Conservation (phyloP, 208 protist species). For the Leishmania mexicana region DNA sequence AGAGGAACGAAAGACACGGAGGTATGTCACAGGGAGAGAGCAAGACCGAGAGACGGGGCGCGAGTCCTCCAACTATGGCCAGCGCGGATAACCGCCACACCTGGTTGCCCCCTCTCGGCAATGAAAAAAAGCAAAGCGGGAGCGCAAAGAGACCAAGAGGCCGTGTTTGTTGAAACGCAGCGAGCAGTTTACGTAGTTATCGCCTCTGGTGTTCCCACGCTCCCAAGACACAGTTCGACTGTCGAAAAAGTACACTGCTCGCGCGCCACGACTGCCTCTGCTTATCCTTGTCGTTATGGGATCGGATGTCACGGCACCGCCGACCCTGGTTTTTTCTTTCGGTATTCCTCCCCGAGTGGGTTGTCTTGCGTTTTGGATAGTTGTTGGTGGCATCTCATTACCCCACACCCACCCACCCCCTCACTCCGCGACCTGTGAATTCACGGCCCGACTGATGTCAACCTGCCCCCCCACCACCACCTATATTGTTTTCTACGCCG, state of each 20-base stretch:
- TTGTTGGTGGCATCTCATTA: not conserved
- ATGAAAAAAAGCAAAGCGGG: not conserved
- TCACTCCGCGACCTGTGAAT: not conserved
- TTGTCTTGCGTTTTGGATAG: not conserved
- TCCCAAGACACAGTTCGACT: not conserved
- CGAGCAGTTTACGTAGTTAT: not conserved
- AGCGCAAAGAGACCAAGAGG: not conserved
- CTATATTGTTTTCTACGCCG: not conserved
- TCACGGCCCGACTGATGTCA: not conserved
- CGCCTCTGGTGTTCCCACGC: not conserved
- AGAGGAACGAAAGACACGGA: not conserved
- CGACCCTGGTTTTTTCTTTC: not conserved
- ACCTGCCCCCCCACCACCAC: too few relatives aligned
- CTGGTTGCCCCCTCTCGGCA: too few relatives aligned
- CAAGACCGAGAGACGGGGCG: not conserved
- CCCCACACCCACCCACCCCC: too few relatives aligned
- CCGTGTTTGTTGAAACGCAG: not conserved
- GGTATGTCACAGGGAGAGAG: not conserved
- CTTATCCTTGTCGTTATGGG: not conserved
- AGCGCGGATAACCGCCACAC: too few relatives aligned
- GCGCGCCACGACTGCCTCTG: not conserved
- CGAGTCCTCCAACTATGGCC: not conserved
- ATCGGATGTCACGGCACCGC: not conserved
- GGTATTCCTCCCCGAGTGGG: not conserved
- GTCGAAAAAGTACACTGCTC: not conserved